These are phyloP conservation scores for Haplographium delicatum DNA, from an alignment of 495 filamentous ascomycete genomes.

Conservation along the genomic window DNA sequence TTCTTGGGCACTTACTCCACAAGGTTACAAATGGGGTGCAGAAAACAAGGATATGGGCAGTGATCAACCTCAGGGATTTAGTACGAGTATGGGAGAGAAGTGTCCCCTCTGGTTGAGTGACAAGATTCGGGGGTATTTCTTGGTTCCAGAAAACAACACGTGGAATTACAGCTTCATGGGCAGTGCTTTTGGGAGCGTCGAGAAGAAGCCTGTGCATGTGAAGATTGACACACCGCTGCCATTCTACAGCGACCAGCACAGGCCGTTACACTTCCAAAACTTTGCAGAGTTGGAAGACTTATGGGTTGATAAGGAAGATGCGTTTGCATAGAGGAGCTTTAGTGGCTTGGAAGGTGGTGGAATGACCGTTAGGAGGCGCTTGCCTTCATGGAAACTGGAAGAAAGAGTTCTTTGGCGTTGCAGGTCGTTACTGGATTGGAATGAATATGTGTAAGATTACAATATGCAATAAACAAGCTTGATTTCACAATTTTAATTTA, in stretches of 20 bases:
- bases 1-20: slow-evolving; percentile 84
- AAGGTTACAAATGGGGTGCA: slow-evolving; percentile 94
- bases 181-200: slow-evolving; percentile 72
- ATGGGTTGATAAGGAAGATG: slow-evolving; percentile 80
- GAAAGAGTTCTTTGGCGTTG: slow-evolving; percentile 1
- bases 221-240: slow-evolving; percentile 86
- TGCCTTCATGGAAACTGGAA: slow-evolving; percentile 2
- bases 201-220: slow-evolving; percentile 86
- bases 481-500: too few relatives aligned
- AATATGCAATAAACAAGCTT: too few relatives aligned
- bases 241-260: slow-evolving; percentile 92
- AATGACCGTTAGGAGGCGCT: neutral
- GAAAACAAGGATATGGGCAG: slow-evolving; percentile 91
- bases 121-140: slow-evolving; percentile 88
- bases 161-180: slow-evolving; percentile 99
- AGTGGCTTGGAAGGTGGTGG: neutral
- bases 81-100: slow-evolving; percentile 88
- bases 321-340: slow-evolving; percentile 59
- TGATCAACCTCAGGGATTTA: slow-evolving; percentile 92
- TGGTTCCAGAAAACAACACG: slow-evolving; percentile 82
- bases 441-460: too few relatives aligned
- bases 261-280: slow-evolving; percentile 90
- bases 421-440: neutral
- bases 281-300: slow-evolving; percentile 89
- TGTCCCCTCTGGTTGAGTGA: slow-evolving; percentile 89